Base-by-base conservation (phyloP, 306 rosid species). In the Cucurbita maxima region DNA sequence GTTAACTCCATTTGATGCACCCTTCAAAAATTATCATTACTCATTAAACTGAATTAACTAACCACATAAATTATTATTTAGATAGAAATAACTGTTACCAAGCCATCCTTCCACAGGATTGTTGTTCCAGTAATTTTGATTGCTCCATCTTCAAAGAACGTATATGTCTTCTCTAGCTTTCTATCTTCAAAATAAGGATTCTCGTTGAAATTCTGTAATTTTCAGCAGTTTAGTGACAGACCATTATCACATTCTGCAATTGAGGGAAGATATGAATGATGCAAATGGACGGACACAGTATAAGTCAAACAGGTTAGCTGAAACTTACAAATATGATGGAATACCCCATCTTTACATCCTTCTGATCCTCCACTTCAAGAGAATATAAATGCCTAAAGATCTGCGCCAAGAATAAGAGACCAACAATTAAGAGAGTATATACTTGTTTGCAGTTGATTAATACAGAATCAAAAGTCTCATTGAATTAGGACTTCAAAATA, bases 71-170 rank as follows among this genome's bases (percentile, higher is more conserved):
- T 10, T 8, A 74, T 47, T 56, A 15, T 40, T 73, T 50, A 50
- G 9, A 48, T 51, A 51, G 45, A 63, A 43, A 18, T 44, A 59
- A 74, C 71, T 30, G 47, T 74, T 83, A 89, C 90, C 92, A 41
- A 83, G 79, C 85, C 90, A 64, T 87, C 81, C 80, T 85, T 89
- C 92, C 96, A 89, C 78, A 87, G 83, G 84, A 89, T 83, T 73
- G 81, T 36, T 19, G 90, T 87, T 61, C 90, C 90, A 47, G 79
- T 82, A 44, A 83, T 79, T 75, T 81, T 81, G 67, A 81, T 81
- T 50, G 88, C 81, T 41, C 88, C 88, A 58, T 87, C 89, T 22
- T 83, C 91, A 73, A 78, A 75, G 75, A 80, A 87, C 71, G 86
- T 77, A 76, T 80, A 83, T 18, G 82, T 76, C 82, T 89, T 89